Base-by-base conservation (phyloP, 2,329 filamentous ascomycete genomes). In the Aspergillus awamori region DNA sequence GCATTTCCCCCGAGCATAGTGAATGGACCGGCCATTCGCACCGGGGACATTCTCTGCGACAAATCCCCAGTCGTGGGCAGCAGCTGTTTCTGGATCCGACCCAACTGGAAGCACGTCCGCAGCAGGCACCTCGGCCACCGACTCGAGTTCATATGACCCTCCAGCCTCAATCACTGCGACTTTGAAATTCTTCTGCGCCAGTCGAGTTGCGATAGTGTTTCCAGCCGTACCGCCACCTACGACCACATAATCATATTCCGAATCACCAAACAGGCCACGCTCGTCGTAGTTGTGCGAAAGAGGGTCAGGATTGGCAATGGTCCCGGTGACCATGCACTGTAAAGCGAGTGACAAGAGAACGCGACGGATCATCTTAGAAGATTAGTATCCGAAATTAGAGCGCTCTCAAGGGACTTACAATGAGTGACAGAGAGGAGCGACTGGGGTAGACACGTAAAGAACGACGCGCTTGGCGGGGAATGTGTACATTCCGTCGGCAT, bases 151-250 rank as follows among this genome's bases (percentile, higher is more conserved):
- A 33, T 76, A 76, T 5, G 63, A 45, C 0, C 65, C 65, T 4
- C 71, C 73, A 2, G 72, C 72, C 52, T 75, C 73, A 1, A 75
- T 59, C 28, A 75, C 33, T 0, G 70, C 72, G 3, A 75, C 72
- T 5, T 57, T 63, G 47, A 68, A 66, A 0, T 57, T 41, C 3
- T 64, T 60, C 54, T 72, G 63, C 5, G 72, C 71, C 20, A 74
- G 60, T 13, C 70, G 63, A 1, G 67, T 70, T 7, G 70, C 70
- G 2, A 74, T 48, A 10, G 64, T 63, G 45, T 55, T 66, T 1
- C 74, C 73, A 5, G 66, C 69, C 0, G 70, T 72, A 5, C 70
- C 72, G 15, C 72, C 72, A 11, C 70, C 71, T 8, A 72, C 64
- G 13, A 74, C 67, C 15, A 74, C 60, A 47, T 71, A 74, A 49